phyloP scores from a whole-genome alignment of 345 rosid species.

The Lepidium africanum region DNA sequence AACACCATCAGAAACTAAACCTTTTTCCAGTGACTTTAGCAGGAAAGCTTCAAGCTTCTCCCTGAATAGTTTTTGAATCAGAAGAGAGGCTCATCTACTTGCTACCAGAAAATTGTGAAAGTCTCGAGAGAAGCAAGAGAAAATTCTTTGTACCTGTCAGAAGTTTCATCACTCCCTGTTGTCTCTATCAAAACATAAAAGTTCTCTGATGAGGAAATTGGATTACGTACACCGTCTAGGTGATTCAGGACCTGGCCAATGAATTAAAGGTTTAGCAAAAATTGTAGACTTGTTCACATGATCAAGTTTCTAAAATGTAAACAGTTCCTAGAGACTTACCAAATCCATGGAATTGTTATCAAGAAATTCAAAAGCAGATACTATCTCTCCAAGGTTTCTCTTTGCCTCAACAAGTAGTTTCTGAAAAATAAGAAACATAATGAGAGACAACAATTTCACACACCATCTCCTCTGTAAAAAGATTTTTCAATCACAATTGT shows the following conservation, averaged over 20 bases:
- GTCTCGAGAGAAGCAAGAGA: background rate
- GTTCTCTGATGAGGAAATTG: slow-evolving; percentile 58
- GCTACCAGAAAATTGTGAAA: background rate
- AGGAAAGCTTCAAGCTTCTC: slow-evolving; percentile 93
- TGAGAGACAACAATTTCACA: background rate
- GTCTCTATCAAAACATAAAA: slow-evolving; percentile 90
- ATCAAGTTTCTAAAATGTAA: background rate
- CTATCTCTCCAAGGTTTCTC: slow-evolving; percentile 85
- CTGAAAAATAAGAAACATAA: slow-evolving; percentile 28
- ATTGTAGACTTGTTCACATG: background rate
- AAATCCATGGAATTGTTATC: slow-evolving; percentile 68
- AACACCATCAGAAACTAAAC: slow-evolving; percentile 83
- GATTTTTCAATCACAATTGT: background rate
- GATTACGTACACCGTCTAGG: slow-evolving; percentile 85
- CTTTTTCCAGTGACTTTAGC: slow-evolving; percentile 64
- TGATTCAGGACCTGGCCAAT: slow-evolving; percentile 55
- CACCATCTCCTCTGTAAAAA: background rate
- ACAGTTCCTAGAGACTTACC: slow-evolving; percentile 35
- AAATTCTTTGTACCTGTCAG: slow-evolving; percentile 44
- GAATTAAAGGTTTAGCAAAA: background rate
- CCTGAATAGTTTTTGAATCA: slow-evolving; percentile 32
- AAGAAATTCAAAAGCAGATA: slow-evolving; percentile 89
- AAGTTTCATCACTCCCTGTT: slow-evolving; percentile 69
- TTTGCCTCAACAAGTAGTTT: slow-evolving; percentile 81
- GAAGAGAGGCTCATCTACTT: background rate